A percentile compares a stretch with the other conserved stretches of the same genome.
phyloP scores from a whole-genome alignment of 2,329 filamentous ascomycete genomes.

The Penicillium sp. region DNA sequence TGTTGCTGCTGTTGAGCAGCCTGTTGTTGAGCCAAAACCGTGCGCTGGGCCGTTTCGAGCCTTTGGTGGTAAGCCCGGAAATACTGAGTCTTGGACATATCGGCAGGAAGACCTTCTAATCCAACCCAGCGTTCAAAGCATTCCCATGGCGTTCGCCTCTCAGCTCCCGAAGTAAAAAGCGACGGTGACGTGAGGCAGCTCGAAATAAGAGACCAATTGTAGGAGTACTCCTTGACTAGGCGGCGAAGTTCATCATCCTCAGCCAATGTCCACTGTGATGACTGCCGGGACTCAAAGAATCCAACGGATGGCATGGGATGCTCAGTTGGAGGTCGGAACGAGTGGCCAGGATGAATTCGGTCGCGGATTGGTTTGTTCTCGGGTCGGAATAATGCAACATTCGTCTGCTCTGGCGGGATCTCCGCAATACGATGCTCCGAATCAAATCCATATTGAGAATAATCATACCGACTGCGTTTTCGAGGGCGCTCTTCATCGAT shows the following conservation, averaged over 20 bases:
- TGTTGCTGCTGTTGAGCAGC: conserved; percentile 53
- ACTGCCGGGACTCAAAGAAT: conserved; percentile 83
- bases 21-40: conserved; percentile 58
- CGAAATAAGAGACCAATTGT: conserved; percentile 96
- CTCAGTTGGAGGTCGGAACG: conserved; percentile 89
- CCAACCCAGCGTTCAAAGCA: conserved; percentile 97
- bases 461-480: conserved; percentile 80
- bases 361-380: conserved; percentile 89
- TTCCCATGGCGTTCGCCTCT: conserved; percentile 93
- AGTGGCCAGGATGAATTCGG: conserved; percentile 82
- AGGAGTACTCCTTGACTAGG: conserved; percentile 86
- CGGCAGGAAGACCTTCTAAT: conserved; percentile 81
- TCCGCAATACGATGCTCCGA: conserved; percentile 52
- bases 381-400: conserved; percentile 83
- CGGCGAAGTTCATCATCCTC: conserved; percentile 88
- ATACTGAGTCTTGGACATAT: conserved; percentile 94
- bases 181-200: conserved; percentile 73
- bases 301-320: conserved; percentile 82
- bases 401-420: conserved; percentile 65
- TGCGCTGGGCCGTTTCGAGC: conserved; percentile 61
- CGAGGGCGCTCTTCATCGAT: conserved; percentile 62
- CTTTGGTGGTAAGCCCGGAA: conserved; percentile 72
- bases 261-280: conserved; percentile 85
- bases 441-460: conserved; percentile 68
- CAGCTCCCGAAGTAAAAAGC: conserved; percentile 76